Evolutionary conservation across 768 basidiomycete genomes (phyloP), one percentile per base, ranked within the genome.

Genomic region (Lentinula edodes): DNA sequence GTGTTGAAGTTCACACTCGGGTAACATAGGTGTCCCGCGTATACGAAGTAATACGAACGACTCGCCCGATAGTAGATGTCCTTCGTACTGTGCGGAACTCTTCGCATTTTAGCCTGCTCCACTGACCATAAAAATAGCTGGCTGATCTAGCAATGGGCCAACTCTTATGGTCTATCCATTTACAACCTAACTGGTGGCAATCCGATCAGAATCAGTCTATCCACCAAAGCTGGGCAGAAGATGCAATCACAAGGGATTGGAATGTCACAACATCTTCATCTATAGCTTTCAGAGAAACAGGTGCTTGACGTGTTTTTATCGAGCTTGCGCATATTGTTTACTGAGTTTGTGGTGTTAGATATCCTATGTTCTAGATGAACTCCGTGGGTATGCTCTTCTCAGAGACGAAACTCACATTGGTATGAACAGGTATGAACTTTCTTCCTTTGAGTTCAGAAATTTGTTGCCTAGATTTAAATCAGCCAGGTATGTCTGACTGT

Each of bases 111-210:
- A 28, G 13, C 52, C 20, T 18, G 20, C 6, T 15, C 23, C 6
- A 18, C 39, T 43, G 36, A 42, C 18, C 20, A 43, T 13, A 39
- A 48, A 42, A 10, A 28, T 60, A 84, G 81, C 73, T 84, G 6
- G 62, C 69, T 34, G 83, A 85, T 52, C 65, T 81, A 52, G 81
- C 80, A 0, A 83, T 85, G 82, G 75, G 74, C 35, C 70, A 76
- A 57, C 70, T 79, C 61, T 83, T 82, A 39, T 76, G 75, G 15
- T 72, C 74, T 52, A 68, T 84, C 46, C 74, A 81, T 20, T 66
- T 71, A 18, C 70, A 72, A 34, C 63, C 68, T 0, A 66, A 75
- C 10, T 83, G 83, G 83, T 80, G 76, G 76, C 70, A 62, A n/a
- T 39, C 60, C 18, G 67, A 69, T 58, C 65, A 66, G 36, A 67